These are phyloP conservation scores for Sarocladium strictum DNA, from an alignment of 2,329 filamentous ascomycete species.

Conservation along the genomic window DNA sequence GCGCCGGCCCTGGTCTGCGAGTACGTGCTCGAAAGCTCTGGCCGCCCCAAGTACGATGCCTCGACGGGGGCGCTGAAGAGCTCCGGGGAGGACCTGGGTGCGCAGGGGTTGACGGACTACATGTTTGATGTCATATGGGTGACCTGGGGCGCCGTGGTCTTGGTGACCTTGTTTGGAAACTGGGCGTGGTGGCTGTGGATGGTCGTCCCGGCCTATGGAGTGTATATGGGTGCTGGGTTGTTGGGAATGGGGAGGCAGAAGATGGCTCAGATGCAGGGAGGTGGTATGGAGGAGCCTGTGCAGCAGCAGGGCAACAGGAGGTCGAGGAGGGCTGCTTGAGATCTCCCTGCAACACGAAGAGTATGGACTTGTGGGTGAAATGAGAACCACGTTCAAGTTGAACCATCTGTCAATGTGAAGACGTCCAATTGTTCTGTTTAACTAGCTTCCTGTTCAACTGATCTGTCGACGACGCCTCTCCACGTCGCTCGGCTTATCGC, in stretches of 20 bases:
- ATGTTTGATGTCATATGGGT: conserved; percentile 98
- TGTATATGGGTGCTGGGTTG: conserved; percentile 48
- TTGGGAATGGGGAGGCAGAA: conserved; percentile 46
- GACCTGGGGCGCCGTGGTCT: conserved; percentile 67
- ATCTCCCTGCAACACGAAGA: background rate
- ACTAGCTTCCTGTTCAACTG: conserved; percentile 4
- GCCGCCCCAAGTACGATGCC: conserved; percentile 67
- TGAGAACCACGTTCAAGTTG: no score
- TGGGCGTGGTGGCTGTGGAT: conserved; percentile 58
- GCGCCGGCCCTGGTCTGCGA: conserved; percentile 73
- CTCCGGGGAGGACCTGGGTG: conserved; percentile 81
- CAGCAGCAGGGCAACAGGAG: conserved; percentile 44
- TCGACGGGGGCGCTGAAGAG: conserved; percentile 61
- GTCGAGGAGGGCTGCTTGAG: conserved; percentile 47
- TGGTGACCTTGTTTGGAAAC: conserved; percentile 76
- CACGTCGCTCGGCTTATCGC: conserved; percentile 31
- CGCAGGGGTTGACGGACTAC: conserved; percentile 87
- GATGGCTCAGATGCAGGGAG: conserved; percentile 42
- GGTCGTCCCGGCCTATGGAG: conserved; percentile 48
- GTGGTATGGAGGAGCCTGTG: conserved; percentile 23
- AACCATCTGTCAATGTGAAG: no score
- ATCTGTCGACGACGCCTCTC: conserved; percentile 1
- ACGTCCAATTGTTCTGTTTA: background rate
- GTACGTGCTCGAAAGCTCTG: conserved; percentile 77
- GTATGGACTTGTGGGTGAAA: no score